Evolutionary conservation across 257 asterid genomes (phyloP), one percentile per base, ranked within the genome.

Genomic region (Nicotiana benthamiana): DNA sequence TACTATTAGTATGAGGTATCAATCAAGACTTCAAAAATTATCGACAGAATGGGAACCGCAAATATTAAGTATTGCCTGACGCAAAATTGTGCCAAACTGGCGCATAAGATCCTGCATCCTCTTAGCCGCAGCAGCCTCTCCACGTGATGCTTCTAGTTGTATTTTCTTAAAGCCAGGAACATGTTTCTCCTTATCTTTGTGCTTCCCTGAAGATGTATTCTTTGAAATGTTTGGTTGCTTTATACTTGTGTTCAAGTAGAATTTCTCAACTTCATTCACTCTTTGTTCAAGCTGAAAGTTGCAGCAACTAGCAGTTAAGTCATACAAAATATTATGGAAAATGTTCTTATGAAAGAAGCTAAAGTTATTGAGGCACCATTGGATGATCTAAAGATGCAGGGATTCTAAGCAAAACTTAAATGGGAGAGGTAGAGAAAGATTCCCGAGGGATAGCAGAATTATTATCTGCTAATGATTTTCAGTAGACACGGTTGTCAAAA

Each of bases 81-180:
- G 97, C 82, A 95, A 85, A 87, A 93, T 79, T 66, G 94, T 86
- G 62, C 99, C 97, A 86, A 93, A 95, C 78, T 92, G 97, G 82
- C 98, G 97, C 92, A 95, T 93, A 83, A 95, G 98, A 84, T 95
- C 99, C 83, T 93, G 97, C 98, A 95, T 95, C 88, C 99, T 91
- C 91, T 95, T 95, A 30, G 95, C 83, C 62, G 98, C 93, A 74
- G 88, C 93, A 81, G 94, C 91, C 87, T 95, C 98, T 81, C 99
- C 92, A 32, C 98, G 96, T 6, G 95, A 90, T 72, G 99, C 94
- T 85, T 95, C 99, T 88, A 86, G 93, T 48, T 92, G 97, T 81
- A 89, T 86, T 91, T 87, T 95, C 88, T 93, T 95, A 90, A 89
- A 85, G 91, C 97, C 85, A 59, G 97, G 94, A 34, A 90, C 70